Percentiles rank a stretch among this genome's conserved stretches.
Evolutionary conservation across 2,329 filamentous ascomycete genomes (phyloP).

Genomic region (Colletotrichum brevisporum): DNA sequence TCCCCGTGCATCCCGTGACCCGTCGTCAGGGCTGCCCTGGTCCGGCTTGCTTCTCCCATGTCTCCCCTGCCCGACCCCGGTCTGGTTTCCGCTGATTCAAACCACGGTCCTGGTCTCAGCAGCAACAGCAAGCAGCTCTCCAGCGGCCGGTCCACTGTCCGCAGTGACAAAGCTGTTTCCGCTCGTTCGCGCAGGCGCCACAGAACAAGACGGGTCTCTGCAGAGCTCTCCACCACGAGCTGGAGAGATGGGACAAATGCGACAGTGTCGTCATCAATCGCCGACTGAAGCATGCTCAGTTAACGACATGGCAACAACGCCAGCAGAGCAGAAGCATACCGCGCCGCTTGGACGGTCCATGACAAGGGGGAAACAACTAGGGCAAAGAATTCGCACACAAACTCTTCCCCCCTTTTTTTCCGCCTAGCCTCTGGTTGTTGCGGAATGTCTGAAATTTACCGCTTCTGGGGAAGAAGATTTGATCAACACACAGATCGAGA

Average conservation of each 20-base stretch:
- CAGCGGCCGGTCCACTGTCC: neutral
- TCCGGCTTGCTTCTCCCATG: neutral
- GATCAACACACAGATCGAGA: neutral
- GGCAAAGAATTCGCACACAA: neutral
- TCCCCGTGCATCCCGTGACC: neutral
- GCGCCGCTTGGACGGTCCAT: too few species aligned
- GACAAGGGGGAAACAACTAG: neutral
- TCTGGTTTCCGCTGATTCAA: neutral
- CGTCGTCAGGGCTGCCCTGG: neutral
- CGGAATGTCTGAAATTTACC: neutral
- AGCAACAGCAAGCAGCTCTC: neutral
- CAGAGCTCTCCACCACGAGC: slow-evolving; percentile 8
- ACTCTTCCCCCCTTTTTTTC: neutral
- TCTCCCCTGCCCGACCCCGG: neutral
- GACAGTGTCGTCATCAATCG: slow-evolving; percentile 14
- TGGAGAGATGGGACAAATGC: neutral
- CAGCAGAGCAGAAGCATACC: too few species aligned
- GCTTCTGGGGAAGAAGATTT: neutral
- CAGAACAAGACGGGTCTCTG: neutral
- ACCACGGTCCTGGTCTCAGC: neutral
- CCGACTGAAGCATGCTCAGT: neutral
- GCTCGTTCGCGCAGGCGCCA: neutral
- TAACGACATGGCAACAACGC: too few species aligned
- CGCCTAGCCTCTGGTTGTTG: neutral
- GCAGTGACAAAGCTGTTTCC: slow-evolving; percentile 5